These are phyloP conservation scores for Hyphopichia khmerensis DNA, from an alignment of 1,139 yeast species.

Conservation along the genomic window DNA sequence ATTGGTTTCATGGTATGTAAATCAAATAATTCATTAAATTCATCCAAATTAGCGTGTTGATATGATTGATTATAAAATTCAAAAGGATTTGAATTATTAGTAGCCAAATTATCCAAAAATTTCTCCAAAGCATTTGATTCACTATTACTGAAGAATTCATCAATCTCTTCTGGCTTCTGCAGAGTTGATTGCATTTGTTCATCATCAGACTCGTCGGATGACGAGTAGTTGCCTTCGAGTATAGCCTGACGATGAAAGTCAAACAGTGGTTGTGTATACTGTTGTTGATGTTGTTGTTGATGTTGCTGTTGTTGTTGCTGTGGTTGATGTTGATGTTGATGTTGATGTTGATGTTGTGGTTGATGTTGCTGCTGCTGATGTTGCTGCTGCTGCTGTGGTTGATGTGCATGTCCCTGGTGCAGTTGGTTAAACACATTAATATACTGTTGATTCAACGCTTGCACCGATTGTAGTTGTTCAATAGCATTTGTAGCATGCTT, in stretches of 20 bases:
- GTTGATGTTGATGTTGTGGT: constrained; percentile 2
- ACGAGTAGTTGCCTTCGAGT: neutral
- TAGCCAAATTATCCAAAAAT: constrained; percentile 46
- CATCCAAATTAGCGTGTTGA: constrained; percentile 4
- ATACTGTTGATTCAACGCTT: constrained; percentile 29
- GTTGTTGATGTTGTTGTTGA: constrained; percentile 2
- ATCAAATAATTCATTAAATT: constrained; percentile 23
- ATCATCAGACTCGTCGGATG: constrained; percentile 5
- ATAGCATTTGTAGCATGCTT: constrained; percentile 35
- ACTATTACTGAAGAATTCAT: constrained; percentile 38
- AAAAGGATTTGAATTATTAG: constrained; percentile 29
- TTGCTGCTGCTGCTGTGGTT: constrained; percentile 1
- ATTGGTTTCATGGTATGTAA: constrained; percentile 32
- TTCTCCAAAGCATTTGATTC: constrained; percentile 46
- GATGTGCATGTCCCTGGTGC: too few relatives aligned
- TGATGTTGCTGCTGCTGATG: too few relatives aligned
- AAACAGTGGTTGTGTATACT: too few relatives aligned
- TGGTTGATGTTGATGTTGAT: too few relatives aligned
- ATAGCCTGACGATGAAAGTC: neutral
- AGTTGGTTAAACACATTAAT: constrained; percentile 4
- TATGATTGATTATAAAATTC: constrained; percentile 26
- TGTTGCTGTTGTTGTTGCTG: constrained; percentile 1
- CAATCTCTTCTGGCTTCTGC: neutral
- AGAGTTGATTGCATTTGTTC: constrained; percentile 1
- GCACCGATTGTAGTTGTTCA: constrained; percentile 41